These are phyloP conservation scores for Myrica gale DNA, from an alignment of 306 rosid species.

Conservation along the genomic window DNA sequence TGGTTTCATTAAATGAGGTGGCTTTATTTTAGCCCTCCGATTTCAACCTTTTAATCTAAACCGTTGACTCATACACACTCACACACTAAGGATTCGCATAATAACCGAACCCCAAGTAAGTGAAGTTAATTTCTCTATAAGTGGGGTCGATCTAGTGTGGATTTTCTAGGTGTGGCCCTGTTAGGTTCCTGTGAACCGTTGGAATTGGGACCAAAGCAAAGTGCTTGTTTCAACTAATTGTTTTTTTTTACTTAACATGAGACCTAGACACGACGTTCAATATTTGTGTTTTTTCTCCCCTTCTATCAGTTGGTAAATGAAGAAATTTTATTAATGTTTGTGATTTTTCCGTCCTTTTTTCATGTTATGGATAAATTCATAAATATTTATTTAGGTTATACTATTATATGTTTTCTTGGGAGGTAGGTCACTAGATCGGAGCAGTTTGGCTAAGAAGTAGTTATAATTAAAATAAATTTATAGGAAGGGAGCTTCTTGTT, in stretches of 20 bases:
- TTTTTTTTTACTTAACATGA: background rate
- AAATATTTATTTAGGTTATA: too few relatives aligned
- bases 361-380: too few relatives aligned
- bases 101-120: conserved; percentile 44
- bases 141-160: background rate
- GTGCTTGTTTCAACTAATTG: background rate
- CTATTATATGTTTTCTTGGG: background rate
- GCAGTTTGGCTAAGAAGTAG: background rate
- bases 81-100: too few relatives aligned
- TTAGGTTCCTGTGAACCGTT: background rate
- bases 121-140: background rate
- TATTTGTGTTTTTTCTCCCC: too few relatives aligned
- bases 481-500: background rate
- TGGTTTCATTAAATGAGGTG: too few relatives aligned
- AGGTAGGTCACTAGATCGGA: background rate
- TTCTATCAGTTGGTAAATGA: too few relatives aligned
- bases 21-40: too few relatives aligned
- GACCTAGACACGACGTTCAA: background rate
- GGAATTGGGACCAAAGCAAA: background rate
- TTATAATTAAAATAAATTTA: too few relatives aligned
- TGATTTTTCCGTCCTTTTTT: too few relatives aligned
- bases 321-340: too few relatives aligned
- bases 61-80: too few relatives aligned
- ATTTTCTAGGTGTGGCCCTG: background rate
- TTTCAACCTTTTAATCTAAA: too few relatives aligned